A percentile compares a stretch with the other conserved stretches of the same genome.
These are phyloP conservation scores for Bipolaris oryzae DNA, from an alignment of 2,329 filamentous ascomycete genomes.

Conservation along the genomic window DNA sequence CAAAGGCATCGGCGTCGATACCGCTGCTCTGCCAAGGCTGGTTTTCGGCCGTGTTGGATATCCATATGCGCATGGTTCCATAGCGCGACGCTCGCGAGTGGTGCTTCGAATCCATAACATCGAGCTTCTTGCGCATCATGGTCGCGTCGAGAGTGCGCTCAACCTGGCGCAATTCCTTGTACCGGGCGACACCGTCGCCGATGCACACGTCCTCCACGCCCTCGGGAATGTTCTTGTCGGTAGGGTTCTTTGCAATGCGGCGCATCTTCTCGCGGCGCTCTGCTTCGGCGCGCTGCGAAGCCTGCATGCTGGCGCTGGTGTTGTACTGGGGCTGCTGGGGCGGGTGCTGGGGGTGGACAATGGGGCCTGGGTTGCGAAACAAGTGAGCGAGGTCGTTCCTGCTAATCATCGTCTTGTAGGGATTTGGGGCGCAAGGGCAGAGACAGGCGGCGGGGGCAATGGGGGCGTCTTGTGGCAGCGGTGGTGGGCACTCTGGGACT, in stretches of 20 bases:
- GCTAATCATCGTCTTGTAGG: slow-evolving; percentile 50
- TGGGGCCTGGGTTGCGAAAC: slow-evolving; percentile 54
- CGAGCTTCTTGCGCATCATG: slow-evolving; percentile 91
- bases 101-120: slow-evolving; percentile 82
- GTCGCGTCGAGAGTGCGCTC: slow-evolving; percentile 89
- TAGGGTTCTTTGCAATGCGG: slow-evolving; percentile 84
- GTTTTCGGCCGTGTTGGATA: slow-evolving; percentile 92
- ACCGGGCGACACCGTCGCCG: slow-evolving; percentile 80
- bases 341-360: slow-evolving; percentile 55
- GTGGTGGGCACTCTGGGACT: slow-evolving; percentile 26
- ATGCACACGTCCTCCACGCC: slow-evolving; percentile 79
- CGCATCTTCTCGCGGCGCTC: slow-evolving; percentile 72
- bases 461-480: slow-evolving; percentile 12
- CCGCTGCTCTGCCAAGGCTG: slow-evolving; percentile 85
- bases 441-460: slow-evolving; percentile 17
- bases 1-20: slow-evolving; percentile 75
- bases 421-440: slow-evolving; percentile 14
- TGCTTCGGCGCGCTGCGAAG: slow-evolving; percentile 52
- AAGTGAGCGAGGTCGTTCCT: slow-evolving; percentile 56
- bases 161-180: slow-evolving; percentile 81
- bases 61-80: slow-evolving; percentile 88
- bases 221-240: slow-evolving; percentile 92
- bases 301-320: slow-evolving; percentile 47
- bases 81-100: slow-evolving; percentile 77
- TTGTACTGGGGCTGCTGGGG: slow-evolving; percentile 55